Conservation (phyloP, 345 rosid species). For the Populus nigra region DNA sequence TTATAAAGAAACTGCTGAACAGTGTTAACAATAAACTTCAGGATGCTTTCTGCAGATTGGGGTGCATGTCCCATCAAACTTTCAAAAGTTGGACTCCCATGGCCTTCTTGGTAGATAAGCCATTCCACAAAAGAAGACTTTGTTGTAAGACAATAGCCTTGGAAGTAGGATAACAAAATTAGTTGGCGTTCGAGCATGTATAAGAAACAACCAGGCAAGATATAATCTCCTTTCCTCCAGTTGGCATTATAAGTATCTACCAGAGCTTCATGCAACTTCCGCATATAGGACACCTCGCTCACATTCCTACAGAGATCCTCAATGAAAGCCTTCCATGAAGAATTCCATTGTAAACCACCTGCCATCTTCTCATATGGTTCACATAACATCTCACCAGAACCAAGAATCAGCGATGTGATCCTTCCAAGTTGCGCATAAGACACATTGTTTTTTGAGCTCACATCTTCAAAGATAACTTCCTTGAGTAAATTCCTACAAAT, state of each 20-base stretch:
- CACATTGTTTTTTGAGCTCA: not conserved
- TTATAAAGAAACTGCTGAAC: constrained; percentile 7
- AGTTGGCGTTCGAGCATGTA: constrained; percentile 44
- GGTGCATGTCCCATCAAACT: not conserved
- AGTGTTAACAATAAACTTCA: constrained; percentile 12
- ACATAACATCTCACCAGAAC: constrained; percentile 22
- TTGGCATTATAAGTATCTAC: constrained; percentile 28
- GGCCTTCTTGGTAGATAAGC: constrained; percentile 32
- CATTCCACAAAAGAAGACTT: constrained; percentile 42
- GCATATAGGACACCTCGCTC: not conserved
- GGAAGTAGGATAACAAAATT: constrained; percentile 15
- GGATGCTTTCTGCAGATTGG: not conserved
- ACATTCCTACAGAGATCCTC: constrained; percentile 4
- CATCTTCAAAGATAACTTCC: constrained; percentile 17
- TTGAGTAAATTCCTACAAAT: constrained; percentile 14
- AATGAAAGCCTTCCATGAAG: constrained; percentile 37
- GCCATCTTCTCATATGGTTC: constrained; percentile 12
- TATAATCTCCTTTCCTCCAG: constrained; percentile 35
- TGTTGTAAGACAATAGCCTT: constrained; percentile 18
- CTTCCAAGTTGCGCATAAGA: constrained; percentile 43
- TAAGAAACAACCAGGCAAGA: constrained; percentile 41
- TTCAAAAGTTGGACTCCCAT: not conserved
- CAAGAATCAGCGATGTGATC: constrained; percentile 37
- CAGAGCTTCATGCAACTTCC: constrained; percentile 32
- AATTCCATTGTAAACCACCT: constrained; percentile 7